Base-by-base conservation (phyloP, 1,284 basidiomycete genomes). In the Ustilago cynodontis region DNA sequence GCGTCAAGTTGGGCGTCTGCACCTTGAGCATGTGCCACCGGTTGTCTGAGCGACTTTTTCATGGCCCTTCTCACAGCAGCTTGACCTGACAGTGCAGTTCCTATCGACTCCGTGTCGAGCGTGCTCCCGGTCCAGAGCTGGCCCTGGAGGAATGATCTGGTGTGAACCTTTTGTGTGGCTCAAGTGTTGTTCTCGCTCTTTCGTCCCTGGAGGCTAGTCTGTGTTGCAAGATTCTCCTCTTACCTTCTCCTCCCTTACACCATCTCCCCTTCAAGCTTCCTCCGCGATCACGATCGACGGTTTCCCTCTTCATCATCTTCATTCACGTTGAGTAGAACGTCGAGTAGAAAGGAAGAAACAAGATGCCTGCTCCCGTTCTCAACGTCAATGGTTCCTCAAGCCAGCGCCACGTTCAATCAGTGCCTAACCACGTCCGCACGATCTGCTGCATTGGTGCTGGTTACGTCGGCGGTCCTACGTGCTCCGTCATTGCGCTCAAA, bases 401-500 rank as follows among this genome's bases (percentile, higher is more conserved):
- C 52, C 59, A 52, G 41, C 26, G 20, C n/a, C 24, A 59, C 22
- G 20, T 72, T 31, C 74, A 77, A 50, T 69, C 70, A 37, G 66
- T 72, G 2, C 74, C 74, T 18, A 43, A 66, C 16, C 74, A 66
- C 22, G 71, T 77, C 10, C 63, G 66, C n/a, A 65, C 59, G 45
- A 87, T 88, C 61, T 87, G 87, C 64, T 88, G 87, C 65, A 87
- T 98, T 83, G 95, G 95, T 86, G 95, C 95, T 86, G 95, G 95
- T 86, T 97, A 97, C 86, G 95, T 98, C 85, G 95, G 86, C 29
- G 86, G 86, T 2, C 85, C 85, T 11, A 98, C 95, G 49, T 98
- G 95, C 87, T 93, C 95, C 49, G 93, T 98, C 82, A 94, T 97
- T 78, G 94, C 94, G n/a, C 89, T 93, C 85, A 94, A 93, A 87